phyloP scores from a whole-genome alignment of 257 asterid genomes.

The Schizonepeta tenuifolia region DNA sequence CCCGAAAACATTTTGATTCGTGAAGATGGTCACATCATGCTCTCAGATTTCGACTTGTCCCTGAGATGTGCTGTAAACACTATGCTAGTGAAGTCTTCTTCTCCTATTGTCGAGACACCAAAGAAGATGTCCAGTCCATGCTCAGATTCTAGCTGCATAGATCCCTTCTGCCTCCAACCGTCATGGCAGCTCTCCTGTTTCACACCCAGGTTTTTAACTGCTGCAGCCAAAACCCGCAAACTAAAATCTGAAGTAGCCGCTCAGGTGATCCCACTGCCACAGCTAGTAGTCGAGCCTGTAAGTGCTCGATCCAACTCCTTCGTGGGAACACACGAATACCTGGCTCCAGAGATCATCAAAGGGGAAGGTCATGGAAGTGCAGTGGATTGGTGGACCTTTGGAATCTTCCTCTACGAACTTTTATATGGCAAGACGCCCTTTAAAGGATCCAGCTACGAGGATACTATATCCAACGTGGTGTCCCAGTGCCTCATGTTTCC shows the following conservation, averaged over 20 bases:
- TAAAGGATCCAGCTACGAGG: conserved; percentile 68
- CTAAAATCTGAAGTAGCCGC: conserved; percentile 55
- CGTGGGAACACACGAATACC: conserved; percentile 89
- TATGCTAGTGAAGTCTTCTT: conserved; percentile 51
- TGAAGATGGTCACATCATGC: conserved; percentile 95
- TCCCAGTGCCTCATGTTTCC: conserved; percentile 73
- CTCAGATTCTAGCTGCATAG: conserved; percentile 69
- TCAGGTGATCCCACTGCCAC: conserved; percentile 70
- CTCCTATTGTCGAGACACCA: conserved; percentile 49
- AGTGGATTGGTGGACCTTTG: conserved; percentile 96
- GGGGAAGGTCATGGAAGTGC: conserved; percentile 95
- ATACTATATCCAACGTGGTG: conserved; percentile 71
- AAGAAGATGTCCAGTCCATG: conserved; percentile 55
- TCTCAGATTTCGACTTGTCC: conserved; percentile 77
- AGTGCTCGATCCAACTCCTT: conserved; percentile 84
- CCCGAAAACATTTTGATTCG: conserved; percentile 82
- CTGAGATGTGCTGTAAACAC: conserved; percentile 69
- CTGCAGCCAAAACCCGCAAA: conserved; percentile 60
- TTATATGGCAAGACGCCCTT: conserved; percentile 82
- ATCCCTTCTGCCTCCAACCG: conserved; percentile 86
- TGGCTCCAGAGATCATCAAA: conserved; percentile 87
- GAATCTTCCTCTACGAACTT: conserved; percentile 75
- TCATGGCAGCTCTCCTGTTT: conserved; percentile 80
- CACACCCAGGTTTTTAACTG: conserved; percentile 61
- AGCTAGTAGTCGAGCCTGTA: conserved; percentile 80